Evolutionary conservation across 176 grass and related monocot species (phyloP).

Genomic region (Oryza glumipatula): DNA sequence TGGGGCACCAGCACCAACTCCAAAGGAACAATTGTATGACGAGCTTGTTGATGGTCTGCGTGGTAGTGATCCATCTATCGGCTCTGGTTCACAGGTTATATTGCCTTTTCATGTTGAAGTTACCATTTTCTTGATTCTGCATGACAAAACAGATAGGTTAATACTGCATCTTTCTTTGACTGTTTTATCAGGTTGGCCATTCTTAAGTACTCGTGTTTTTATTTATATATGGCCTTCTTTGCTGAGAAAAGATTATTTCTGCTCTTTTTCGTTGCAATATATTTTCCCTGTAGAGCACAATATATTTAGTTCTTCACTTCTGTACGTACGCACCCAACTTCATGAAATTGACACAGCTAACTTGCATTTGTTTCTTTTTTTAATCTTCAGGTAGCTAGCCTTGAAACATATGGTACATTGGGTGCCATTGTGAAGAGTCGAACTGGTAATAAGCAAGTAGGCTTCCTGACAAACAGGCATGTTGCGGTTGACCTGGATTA

Average conservation of each 20-base stretch:
- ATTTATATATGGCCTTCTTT: constrained; percentile 20
- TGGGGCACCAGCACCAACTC: constrained; percentile 88
- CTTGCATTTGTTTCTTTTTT: constrained; percentile 22
- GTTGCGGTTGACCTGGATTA: constrained; percentile 97
- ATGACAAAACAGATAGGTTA: not conserved
- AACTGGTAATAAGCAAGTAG: constrained; percentile 92
- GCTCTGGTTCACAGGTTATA: constrained; percentile 92
- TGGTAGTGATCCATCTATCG: constrained; percentile 84
- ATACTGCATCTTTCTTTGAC: constrained; percentile 2
- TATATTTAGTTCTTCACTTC: not conserved
- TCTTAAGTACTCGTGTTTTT: not conserved
- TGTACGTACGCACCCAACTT: not conserved
- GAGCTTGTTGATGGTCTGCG: constrained; percentile 93
- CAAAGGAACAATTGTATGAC: constrained; percentile 92
- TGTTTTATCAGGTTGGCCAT: not conserved
- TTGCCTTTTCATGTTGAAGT: constrained; percentile 10
- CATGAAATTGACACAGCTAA: constrained; percentile 11
- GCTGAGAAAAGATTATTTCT: not conserved
- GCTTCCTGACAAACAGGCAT: constrained; percentile 92
- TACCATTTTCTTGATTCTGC: constrained; percentile 7
- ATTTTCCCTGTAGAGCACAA: not conserved
- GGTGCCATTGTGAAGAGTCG: constrained; percentile 95
- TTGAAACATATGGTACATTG: constrained; percentile 92
- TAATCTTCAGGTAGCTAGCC: constrained; percentile 81
- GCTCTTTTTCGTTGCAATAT: not conserved